phyloP scores from a whole-genome alignment of 2,329 filamentous ascomycete genomes.

The Cladosporium sp. region DNA sequence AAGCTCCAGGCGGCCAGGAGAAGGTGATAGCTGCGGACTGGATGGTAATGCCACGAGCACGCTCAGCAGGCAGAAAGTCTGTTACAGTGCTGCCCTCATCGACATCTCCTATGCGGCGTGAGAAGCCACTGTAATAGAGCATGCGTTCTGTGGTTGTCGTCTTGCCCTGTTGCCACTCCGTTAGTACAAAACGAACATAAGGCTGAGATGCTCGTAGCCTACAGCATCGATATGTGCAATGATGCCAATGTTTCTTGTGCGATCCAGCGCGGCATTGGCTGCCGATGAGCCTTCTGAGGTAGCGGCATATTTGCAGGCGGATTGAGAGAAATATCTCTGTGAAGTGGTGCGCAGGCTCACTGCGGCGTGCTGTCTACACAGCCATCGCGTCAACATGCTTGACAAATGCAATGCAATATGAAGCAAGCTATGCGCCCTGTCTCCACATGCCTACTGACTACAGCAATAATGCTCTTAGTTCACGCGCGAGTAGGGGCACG shows the following conservation, averaged over 20 bases:
- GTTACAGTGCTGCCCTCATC: conserved; percentile 96
- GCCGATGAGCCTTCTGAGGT: not conserved
- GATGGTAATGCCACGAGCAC: conserved; percentile 91
- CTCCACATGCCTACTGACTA: no score
- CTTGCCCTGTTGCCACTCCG: conserved; percentile 60
- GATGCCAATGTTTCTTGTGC: conserved; percentile 92
- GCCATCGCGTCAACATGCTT: conserved; percentile 17
- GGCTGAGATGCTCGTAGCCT: conserved; percentile 24
- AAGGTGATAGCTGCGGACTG: conserved; percentile 97
- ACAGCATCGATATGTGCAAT: conserved; percentile 96
- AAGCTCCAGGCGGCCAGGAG: conserved; percentile 66
- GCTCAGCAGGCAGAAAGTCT: conserved; percentile 90
- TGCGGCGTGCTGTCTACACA: conserved; percentile 17
- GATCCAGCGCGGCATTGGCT: conserved; percentile 11
- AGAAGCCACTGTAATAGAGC: conserved; percentile 93
- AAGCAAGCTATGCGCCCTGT: no score
- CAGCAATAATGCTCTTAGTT: no score
- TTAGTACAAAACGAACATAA: not conserved
- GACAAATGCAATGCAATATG: not conserved
- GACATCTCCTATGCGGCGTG: conserved; percentile 85
- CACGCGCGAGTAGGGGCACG: no score
- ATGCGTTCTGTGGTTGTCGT: conserved; percentile 98
- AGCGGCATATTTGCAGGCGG: conserved; percentile 10
- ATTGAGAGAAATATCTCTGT: conserved; percentile 12
- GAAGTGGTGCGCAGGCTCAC: not conserved